Base-by-base conservation (phyloP, 495 filamentous ascomycete genomes). In the Xylaria bambusicola region DNA sequence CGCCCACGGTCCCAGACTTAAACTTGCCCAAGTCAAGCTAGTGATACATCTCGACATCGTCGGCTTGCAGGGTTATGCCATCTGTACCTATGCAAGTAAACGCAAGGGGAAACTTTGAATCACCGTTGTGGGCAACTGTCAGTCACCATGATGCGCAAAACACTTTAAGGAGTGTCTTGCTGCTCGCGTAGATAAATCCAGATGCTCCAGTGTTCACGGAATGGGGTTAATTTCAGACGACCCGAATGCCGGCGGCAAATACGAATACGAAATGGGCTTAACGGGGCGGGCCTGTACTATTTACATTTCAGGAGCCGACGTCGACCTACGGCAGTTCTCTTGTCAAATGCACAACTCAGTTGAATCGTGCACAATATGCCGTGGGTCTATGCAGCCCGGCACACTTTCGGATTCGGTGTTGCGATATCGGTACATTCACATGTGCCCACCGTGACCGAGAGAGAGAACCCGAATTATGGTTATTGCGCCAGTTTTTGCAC, bases 191-290 rank as follows among this genome's bases (percentile, higher is more conserved):
- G n/a, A n/a, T n/a, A n/a, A n/a, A 10, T 33, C 31, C 31, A 33
- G 31, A 6, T 10, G 31, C n/a, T 8, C 20, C 21, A 24, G 18
- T 21, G 42, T 18, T 21, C 23, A 13, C 52, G 38, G 52, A 36
- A 23, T 54, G 24, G n/a, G 26, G 52, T 9, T 17, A 21, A 24
- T 54, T 8, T n/a, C 24, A 17, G 26, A 44, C 9, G 40, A 20
- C 26, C 52, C 52, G 52, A 54, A 54, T 33, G 38, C 52, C 52
- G 52, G 52, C 52, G 52, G 52, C 52, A 54, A 53, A 54, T 38
- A 54, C 52, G 52, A 54, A 54, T 54, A 54, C 52, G 52, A 54
- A 33, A 18, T 31, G 40, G 10, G 52, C 44, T 21, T 13, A 24
- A 24, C 51, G 24, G 52, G 24, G 38, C 52, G 23, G 51, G 50